These are phyloP conservation scores for Lindgomyces ingoldianus DNA, from an alignment of 495 filamentous ascomycete species.

Conservation along the genomic window DNA sequence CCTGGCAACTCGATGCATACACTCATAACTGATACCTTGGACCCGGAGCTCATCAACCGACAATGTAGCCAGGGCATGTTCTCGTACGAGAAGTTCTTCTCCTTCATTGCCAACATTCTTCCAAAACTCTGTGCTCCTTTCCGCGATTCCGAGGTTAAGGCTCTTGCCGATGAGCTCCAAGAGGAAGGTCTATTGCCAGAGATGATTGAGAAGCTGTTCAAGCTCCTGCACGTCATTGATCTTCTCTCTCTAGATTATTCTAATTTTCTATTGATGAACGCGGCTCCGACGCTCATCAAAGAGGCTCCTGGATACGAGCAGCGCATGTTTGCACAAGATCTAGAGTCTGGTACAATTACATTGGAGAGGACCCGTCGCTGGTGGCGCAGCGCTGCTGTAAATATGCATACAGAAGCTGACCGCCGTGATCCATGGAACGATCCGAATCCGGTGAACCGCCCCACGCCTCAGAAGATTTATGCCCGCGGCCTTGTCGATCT, in stretches of 20 bases:
- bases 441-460: conserved; percentile 46
- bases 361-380: conserved; percentile 68
- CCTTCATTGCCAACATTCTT: conserved; percentile 83
- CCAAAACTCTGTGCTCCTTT: conserved; percentile 92
- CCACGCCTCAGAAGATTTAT: conserved; percentile 72
- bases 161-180: conserved; percentile 66
- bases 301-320: conserved; percentile 81
- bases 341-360: conserved; percentile 59
- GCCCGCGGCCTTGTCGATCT: conserved; percentile 70
- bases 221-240: conserved; percentile 83
- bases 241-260: conserved; percentile 92
- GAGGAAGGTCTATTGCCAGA: conserved; percentile 60
- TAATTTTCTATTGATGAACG: conserved; percentile 84
- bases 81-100: conserved; percentile 91
- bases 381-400: conserved; percentile 68
- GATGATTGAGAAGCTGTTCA: conserved; percentile 80
- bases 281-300: conserved; percentile 77
- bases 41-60: conserved; percentile 70
- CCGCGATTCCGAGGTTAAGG: conserved; percentile 80
- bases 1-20: conserved; percentile 78
- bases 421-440: conserved; percentile 66
- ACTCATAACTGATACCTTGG: conserved; percentile 81
- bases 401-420: conserved; percentile 68
- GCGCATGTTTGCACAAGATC: conserved; percentile 67
- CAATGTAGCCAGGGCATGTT: conserved; percentile 82